Base-by-base conservation (phyloP, 1,139 yeast species). In the Barnettozyma hawaiiensis region DNA sequence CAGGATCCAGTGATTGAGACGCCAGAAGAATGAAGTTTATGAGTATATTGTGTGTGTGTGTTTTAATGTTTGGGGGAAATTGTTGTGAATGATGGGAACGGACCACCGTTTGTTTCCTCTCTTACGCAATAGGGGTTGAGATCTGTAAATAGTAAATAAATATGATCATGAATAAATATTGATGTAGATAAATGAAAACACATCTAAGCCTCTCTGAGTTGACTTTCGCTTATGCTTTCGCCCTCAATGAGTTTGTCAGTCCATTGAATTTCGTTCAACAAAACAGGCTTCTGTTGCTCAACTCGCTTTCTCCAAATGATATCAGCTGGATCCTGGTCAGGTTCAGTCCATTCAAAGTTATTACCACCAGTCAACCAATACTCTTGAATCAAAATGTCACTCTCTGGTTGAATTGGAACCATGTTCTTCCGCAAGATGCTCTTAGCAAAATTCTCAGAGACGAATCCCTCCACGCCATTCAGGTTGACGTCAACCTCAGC, bases 301-400 rank as follows among this genome's bases (percentile, higher is more conserved):
- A 51, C 14, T 28, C 50, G 39, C 20, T 42, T 12, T 21, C 65
- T 66, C 84, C 83, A 78, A 23, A 71, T 53, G n/a, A 78, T 49
- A 8, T 73, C 80, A 1, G 82, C 84, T 0, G 86, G 86, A 57
- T 79, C 86, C 55, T 77, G 78, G 55, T 80, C 86, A 2, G 85
- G 85, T 51, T 80, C 86, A 6, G 74, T 78, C 86, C 86, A 80
- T 49, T 74, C 78, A 55, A 78, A 79, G 20, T 81, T 81, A 49
- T 78, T 82, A 27, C 86, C 85, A 12, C 82, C 81, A 44, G 76
- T 68, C 63, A 77, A 67, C 85, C 86, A 79, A 57, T 79, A 80
- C 39, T 82, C 85, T 57, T 80, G 80, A 47, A 79, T 55, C 62
- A 75, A 72, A 40, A 76, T 53, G 46, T 78, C 82, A 46, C 73